phyloP scores from a whole-genome alignment of 192 early-diverging fungal genomes.

The Linnemannia exigua region DNA sequence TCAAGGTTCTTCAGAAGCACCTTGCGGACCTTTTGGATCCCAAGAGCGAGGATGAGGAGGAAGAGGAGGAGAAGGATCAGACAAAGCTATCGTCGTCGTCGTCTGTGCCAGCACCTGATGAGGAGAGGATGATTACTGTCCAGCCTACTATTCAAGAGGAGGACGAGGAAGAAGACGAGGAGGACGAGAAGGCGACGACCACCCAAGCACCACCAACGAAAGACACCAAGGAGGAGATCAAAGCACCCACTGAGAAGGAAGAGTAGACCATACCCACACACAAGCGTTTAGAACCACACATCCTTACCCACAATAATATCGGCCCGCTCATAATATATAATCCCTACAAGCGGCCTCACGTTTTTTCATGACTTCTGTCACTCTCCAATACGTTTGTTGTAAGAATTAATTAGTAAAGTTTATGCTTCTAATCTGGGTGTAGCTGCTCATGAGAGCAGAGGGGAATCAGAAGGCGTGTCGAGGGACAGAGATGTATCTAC shows the following conservation, averaged over 20 bases:
- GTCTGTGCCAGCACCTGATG: neutral
- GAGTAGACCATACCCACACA: neutral
- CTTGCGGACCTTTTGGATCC: conserved; percentile 19
- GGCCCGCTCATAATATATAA: neutral
- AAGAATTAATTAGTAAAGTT: neutral
- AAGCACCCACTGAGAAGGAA: neutral
- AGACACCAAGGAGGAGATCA: neutral
- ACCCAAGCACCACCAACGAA: neutral
- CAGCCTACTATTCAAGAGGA: conserved; percentile 2
- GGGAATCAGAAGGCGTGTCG: conserved; percentile 24
- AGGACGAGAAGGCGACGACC: conserved; percentile 7
- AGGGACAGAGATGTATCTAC: conserved; percentile 13
- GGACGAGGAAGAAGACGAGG: conserved; percentile 2
- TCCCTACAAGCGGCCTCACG: neutral
- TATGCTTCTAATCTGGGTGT: conserved; percentile 8
- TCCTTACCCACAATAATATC: neutral
- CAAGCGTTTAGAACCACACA: neutral
- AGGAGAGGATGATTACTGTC: neutral
- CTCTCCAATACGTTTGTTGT: neutral
- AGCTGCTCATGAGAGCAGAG: conserved; percentile 1
- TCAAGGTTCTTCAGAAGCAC: conserved; percentile 43
- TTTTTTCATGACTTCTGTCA: neutral
- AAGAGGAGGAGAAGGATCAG: conserved; percentile 13
- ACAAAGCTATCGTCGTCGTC: neutral
- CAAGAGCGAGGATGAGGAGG: neutral